Evolutionary conservation across 495 filamentous ascomycete genomes (phyloP).

Genomic region (Lasiosphaeris hirsuta): DNA sequence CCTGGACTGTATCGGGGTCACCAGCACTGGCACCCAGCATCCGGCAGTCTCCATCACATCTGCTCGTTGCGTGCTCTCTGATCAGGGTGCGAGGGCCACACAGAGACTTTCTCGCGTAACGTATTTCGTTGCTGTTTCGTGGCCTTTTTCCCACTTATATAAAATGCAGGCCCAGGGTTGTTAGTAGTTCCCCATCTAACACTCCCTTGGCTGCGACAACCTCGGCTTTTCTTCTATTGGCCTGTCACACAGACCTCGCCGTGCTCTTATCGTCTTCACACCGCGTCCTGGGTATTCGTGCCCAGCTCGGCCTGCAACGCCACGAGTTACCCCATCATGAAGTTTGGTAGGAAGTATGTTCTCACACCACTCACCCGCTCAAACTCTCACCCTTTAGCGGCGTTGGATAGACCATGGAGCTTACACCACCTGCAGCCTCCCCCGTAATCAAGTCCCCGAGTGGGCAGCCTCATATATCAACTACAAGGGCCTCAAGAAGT

Average conservation of each 20-base stretch:
- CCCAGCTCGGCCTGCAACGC: not conserved
- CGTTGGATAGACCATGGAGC: not conserved
- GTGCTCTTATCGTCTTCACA: not conserved
- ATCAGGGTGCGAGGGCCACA: too few relatives aligned
- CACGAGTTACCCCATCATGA: constrained; percentile 51
- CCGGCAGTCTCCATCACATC: not conserved
- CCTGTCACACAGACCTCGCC: not conserved
- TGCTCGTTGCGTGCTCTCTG: not conserved
- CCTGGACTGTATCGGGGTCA: too few relatives aligned
- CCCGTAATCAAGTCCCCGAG: constrained; percentile 93
- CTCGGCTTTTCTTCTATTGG: not conserved
- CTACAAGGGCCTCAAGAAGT: constrained; percentile 93
- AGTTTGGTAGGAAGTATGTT: constrained; percentile 70
- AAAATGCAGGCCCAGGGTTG: not conserved
- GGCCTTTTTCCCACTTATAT: not conserved
- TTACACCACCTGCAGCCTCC: constrained; percentile 54
- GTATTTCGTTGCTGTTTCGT: not conserved
- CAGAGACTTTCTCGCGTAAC: too few relatives aligned
- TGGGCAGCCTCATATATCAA: constrained; percentile 92
- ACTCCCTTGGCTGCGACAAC: not conserved
- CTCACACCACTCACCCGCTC: not conserved
- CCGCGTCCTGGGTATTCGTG: too few relatives aligned
- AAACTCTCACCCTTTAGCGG: too few relatives aligned
- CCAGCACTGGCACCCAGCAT: too few relatives aligned
- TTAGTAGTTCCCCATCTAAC: not conserved